A percentile compares a stretch with the other conserved stretches of the same genome.
Evolutionary conservation across 805 yeast species (phyloP).

Genomic region (Monosporozyma yasuniensis): DNA sequence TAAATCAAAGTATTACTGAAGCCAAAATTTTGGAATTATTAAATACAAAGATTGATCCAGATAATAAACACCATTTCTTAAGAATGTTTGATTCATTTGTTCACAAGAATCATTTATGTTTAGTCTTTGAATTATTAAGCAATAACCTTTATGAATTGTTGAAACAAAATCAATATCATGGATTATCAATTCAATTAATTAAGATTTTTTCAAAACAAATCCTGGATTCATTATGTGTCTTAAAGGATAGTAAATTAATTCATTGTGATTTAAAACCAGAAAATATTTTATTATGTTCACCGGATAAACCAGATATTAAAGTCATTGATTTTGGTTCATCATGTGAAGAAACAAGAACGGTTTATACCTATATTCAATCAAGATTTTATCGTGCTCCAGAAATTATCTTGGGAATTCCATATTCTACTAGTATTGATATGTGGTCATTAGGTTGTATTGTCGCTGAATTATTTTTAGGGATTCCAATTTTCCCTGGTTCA

Average conservation of each 20-base stretch:
- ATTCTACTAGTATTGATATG: conserved; percentile 88
- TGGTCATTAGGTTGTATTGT: conserved; percentile 95
- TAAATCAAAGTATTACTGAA: conserved; percentile 87
- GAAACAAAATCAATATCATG: conserved; percentile 89
- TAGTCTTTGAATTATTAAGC: conserved; percentile 83
- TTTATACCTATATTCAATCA: conserved; percentile 87
- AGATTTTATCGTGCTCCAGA: conserved; percentile 93
- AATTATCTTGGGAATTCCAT: conserved; percentile 83
- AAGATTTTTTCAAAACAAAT: conserved; percentile 72
- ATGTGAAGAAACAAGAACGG: conserved; percentile 81
- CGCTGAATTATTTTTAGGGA: conserved; percentile 82
- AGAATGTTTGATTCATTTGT: conserved; percentile 79
- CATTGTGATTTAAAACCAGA: conserved; percentile 98
- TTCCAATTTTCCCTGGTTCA: conserved; percentile 90
- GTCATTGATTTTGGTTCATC: conserved; percentile 96
- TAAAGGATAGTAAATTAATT: conserved; percentile 75
- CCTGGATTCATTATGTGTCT: conserved; percentile 66
- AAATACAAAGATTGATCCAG: conserved; percentile 60
- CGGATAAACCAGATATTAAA: conserved; percentile 70
- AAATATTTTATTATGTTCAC: conserved; percentile 70
- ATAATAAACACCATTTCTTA: conserved; percentile 65
- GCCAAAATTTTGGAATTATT: conserved; percentile 77
- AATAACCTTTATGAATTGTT: conserved; percentile 84
- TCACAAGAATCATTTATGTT: conserved; percentile 85
- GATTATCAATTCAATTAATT: conserved; percentile 71